Conservation (phyloP, 2,329 filamentous ascomycete species). For the Pseudogymnoascus sp. region DNA sequence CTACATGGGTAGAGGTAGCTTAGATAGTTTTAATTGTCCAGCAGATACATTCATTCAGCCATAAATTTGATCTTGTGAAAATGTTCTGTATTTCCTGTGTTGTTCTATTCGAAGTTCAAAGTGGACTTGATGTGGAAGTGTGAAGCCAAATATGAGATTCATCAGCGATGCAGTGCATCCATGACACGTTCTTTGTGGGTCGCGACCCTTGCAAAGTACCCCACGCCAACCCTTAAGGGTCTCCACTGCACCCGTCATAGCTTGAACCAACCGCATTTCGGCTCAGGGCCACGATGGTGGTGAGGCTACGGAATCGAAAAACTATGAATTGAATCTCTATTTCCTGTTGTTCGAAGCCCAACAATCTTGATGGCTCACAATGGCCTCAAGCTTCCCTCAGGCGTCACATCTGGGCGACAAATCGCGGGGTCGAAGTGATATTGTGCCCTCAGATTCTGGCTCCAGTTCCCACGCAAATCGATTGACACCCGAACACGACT, state of each 20-base stretch:
- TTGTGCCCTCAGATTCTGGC: slow-evolving; percentile 10
- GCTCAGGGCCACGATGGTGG: not conserved
- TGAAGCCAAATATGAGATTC: not conserved
- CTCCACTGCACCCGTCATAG: not conserved
- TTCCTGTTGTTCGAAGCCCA: not conserved
- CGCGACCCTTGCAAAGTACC: slow-evolving; percentile 1
- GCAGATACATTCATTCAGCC: not conserved
- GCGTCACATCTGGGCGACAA: not conserved
- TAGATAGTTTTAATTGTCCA: not conserved
- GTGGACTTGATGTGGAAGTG: not conserved
- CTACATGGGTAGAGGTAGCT: not conserved
- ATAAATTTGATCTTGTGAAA: not conserved
- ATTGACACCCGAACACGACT: slow-evolving; percentile 23
- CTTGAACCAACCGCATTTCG: slow-evolving; percentile 1
- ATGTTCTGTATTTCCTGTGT: not conserved
- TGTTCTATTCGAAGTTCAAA: not conserved
- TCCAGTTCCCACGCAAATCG: slow-evolving; percentile 11
- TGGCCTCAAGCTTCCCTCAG: not conserved
- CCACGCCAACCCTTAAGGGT: not conserved
- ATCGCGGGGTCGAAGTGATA: not conserved
- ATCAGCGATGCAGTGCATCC: not conserved
- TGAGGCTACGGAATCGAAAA: not conserved
- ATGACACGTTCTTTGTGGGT: not conserved
- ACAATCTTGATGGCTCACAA: not conserved
- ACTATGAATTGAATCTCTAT: not conserved